These are phyloP conservation scores for Trichoderma harzianum DNA, from an alignment of 2,329 filamentous ascomycete genomes.

Conservation along the genomic window DNA sequence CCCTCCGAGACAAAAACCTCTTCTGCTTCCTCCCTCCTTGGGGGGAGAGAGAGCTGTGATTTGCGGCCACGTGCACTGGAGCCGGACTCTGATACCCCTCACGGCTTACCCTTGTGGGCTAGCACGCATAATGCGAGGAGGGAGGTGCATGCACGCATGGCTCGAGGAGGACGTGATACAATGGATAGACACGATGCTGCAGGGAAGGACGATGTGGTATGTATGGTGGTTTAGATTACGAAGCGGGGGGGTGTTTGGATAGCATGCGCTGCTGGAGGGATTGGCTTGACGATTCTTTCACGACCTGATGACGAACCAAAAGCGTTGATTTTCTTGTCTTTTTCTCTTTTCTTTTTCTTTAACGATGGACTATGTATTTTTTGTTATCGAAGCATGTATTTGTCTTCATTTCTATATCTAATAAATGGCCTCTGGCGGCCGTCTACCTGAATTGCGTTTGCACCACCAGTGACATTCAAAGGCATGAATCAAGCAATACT, in stretches of 20 bases:
- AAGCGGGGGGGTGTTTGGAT: background rate
- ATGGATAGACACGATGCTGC: conserved; percentile 8
- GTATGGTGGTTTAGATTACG: background rate
- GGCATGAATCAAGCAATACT: background rate
- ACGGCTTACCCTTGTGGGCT: conserved; percentile 14
- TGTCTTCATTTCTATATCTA: background rate
- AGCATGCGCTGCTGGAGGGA: conserved; percentile 8
- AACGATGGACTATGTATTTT: background rate
- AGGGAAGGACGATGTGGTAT: background rate
- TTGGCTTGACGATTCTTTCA: conserved; percentile 6
- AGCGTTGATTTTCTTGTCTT: background rate
- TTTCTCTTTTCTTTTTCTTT: background rate
- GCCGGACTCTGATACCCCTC: conserved; percentile 9
- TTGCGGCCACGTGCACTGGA: conserved; percentile 11
- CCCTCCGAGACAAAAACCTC: conserved; percentile 15
- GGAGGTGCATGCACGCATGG: conserved; percentile 14
- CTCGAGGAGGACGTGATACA: conserved; percentile 6
- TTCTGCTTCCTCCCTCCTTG: conserved; percentile 19
- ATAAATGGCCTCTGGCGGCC: background rate
- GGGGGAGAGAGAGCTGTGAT: background rate
- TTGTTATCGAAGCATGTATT: background rate
- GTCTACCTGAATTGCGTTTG: background rate
- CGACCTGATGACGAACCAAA: conserved; percentile 6
- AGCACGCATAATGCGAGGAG: conserved; percentile 14
- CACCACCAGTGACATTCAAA: background rate